Base-by-base conservation (phyloP, 2,329 filamentous ascomycete species). In the Harringtonia lauricola region DNA sequence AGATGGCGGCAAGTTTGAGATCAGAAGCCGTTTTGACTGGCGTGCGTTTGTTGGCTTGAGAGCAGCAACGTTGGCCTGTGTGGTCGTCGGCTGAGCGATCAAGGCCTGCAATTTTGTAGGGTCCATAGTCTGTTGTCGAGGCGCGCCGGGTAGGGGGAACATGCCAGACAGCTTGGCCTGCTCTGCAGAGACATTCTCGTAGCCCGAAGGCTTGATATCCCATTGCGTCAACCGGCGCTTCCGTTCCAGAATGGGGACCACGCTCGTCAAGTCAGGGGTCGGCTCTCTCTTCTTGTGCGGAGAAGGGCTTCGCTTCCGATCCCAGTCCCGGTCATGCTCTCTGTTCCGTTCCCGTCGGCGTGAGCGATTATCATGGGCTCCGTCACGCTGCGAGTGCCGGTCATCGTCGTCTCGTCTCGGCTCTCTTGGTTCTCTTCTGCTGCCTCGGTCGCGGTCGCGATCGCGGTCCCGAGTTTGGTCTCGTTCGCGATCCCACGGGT, bases 161-260 rank as follows among this genome's bases (percentile, higher is more conserved):
- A 98, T 95, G 68, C 90, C 83, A 52, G 94, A 98, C 36, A 98
- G 74, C 70, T 99, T 99, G 41, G 92, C 94, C 63, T 98, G 94
- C 64, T 98, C 94, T 19, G 92, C 88, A 3, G 92, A 95, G 52
- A 99, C 90, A 63, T 92, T 94, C 59, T 98, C 94, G 58, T 99
- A 99, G 36, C 92, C 90, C 15, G 88, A 86, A 7, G 92, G 92
- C 67, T 98, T 98, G 63, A 98, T 95, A 62, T 99, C 94, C 92
- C 92, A 99, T 64, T 98, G 94, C 30, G 89, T 96, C 71, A 98
- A 70, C 47, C 92, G 83, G 54, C 94, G 83, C 71, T 89, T 92
- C 55, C 90, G 82, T 57, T 90, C 82, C 50, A 88, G 69, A 47
- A 99, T 72, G 4, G 87, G 77, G n/a, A 83, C 71, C 47, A 94